Conservation (phyloP, 805 yeast genomes). For the Starmerella gropengiesseri region DNA sequence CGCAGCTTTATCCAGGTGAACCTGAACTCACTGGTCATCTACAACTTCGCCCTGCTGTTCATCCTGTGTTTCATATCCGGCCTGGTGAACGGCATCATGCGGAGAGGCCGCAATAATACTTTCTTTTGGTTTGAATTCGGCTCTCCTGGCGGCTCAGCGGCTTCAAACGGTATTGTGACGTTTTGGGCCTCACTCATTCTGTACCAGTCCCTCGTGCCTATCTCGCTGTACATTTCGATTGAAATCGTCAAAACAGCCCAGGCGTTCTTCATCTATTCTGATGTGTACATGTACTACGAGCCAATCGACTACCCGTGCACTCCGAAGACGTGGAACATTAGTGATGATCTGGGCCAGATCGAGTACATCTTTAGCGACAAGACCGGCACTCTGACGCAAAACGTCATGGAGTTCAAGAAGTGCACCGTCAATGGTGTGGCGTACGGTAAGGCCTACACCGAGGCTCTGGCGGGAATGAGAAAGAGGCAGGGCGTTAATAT, state of each 20-base stretch:
- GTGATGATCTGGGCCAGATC: constrained; percentile 76
- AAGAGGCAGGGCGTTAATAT: constrained; percentile 58
- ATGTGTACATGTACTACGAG: constrained; percentile 57
- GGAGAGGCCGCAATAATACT: constrained; percentile 35
- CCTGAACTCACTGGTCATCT: constrained; percentile 53
- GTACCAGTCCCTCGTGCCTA: constrained; percentile 70
- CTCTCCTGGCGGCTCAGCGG: constrained; percentile 49
- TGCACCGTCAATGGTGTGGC: constrained; percentile 59
- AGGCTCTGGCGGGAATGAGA: constrained; percentile 62
- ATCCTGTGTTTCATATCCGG: constrained; percentile 61
- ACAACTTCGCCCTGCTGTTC: constrained; percentile 55
- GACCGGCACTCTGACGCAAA: constrained; percentile 76
- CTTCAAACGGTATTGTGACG: constrained; percentile 56
- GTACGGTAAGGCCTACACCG: constrained; percentile 71
- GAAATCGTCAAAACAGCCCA: constrained; percentile 73
- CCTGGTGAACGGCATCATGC: constrained; percentile 55
- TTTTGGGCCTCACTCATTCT: constrained; percentile 65
- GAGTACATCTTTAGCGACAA: constrained; percentile 76
- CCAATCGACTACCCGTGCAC: constrained; percentile 65
- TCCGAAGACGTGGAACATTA: constrained; percentile 75
- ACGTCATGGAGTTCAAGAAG: constrained; percentile 74
- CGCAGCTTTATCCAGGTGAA: constrained; percentile 56
- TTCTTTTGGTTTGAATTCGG: constrained; percentile 48
- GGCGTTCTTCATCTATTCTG: constrained; percentile 67
- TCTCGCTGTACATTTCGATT: constrained; percentile 65